Conservation (phyloP, 257 asterid genomes). For the Nicotiana tabacum region DNA sequence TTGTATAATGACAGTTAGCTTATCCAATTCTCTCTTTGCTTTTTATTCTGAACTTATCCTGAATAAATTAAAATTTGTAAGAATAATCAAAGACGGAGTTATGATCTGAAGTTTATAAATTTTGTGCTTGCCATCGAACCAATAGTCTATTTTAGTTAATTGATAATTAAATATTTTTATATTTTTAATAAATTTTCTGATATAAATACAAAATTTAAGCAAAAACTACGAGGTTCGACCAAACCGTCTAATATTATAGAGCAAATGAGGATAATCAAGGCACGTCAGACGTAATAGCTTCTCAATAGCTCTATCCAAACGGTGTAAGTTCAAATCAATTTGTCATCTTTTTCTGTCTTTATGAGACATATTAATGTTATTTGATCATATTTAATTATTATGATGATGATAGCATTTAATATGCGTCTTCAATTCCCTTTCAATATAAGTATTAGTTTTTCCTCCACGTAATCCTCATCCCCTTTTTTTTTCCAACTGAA, state of each 20-base stretch:
- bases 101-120: too few relatives aligned
- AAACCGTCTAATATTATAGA: too few relatives aligned
- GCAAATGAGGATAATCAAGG: not conserved
- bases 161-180: too few relatives aligned
- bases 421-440: not conserved
- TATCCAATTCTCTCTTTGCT: not conserved
- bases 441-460: not conserved
- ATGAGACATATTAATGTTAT: not conserved
- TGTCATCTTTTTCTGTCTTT: not conserved
- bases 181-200: too few relatives aligned
- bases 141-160: too few relatives aligned
- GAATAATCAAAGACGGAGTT: not conserved
- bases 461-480: constrained; percentile 1
- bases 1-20: not conserved
- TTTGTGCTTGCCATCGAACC: too few relatives aligned
- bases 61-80: not conserved
- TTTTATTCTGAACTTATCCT: not conserved
- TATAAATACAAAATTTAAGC: too few relatives aligned
- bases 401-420: not conserved
- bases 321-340: not conserved
- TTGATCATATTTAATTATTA: not conserved
- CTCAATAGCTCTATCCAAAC: not conserved
- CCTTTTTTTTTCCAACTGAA: not conserved
- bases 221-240: too few relatives aligned
- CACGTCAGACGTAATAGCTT: not conserved